Evolutionary conservation across 495 filamentous ascomycete genomes (phyloP).

Genomic region (Pyrenula massariospora): DNA sequence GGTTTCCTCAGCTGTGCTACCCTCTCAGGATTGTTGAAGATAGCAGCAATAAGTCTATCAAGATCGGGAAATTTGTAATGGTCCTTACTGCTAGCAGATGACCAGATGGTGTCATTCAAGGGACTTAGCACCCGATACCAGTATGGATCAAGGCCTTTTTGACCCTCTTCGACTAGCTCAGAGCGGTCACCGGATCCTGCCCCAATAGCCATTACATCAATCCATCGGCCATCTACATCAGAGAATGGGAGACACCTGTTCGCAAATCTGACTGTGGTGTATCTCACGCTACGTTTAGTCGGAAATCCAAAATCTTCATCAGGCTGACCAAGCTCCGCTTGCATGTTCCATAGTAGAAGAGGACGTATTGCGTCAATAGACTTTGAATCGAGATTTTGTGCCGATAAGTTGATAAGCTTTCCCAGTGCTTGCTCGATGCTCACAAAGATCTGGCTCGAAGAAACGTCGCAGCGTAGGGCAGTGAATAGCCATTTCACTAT

Average conservation of each 20-base stretch:
- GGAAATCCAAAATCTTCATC: constrained; percentile 23
- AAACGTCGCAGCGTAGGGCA: constrained; percentile 70
- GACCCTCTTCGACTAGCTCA: constrained; percentile 82
- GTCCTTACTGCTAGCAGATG: constrained; percentile 4
- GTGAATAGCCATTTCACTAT: constrained; percentile 69
- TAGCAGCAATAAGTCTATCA: constrained; percentile 9
- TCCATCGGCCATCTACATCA: constrained; percentile 74
- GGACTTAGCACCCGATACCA: constrained; percentile 61
- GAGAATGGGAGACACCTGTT: constrained; percentile 77
- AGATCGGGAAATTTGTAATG: constrained; percentile 34
- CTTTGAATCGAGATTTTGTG: constrained; percentile 28
- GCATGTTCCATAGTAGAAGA: constrained; percentile 60
- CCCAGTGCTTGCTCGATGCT: constrained; percentile 84
- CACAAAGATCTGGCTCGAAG: constrained; percentile 59
- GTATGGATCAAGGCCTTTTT: constrained; percentile 74
- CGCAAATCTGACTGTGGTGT: constrained; percentile 76
- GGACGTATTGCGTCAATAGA: constrained; percentile 37
- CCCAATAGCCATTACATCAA: constrained; percentile 70
- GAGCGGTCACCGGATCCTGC: constrained; percentile 49
- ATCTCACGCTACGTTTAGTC: constrained; percentile 55
- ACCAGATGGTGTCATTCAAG: constrained; percentile 18
- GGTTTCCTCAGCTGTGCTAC: neutral
- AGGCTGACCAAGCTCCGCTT: constrained; percentile 35
- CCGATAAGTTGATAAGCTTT: constrained; percentile 53
- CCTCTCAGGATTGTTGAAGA: neutral